phyloP scores from a whole-genome alignment of 129 eudicot species.

The Flaveria ramosissima region DNA sequence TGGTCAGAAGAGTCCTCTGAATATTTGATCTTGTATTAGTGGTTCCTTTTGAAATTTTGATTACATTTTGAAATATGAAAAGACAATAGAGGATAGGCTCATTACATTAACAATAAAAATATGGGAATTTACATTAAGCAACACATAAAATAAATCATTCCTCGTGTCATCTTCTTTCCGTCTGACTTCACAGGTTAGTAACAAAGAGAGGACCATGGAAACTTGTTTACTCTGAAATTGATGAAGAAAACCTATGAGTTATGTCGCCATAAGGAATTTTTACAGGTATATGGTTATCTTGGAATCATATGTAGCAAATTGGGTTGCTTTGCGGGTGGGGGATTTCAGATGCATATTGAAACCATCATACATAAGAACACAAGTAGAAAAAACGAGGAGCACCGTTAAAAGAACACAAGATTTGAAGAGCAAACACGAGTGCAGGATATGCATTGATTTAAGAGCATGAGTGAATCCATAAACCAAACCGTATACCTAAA shows the following conservation, averaged over 20 bases:
- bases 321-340: conserved; percentile 14
- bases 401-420: conserved; percentile 26
- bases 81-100: no score
- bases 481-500: conserved; percentile 2
- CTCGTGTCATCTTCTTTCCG: not conserved
- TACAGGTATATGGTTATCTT: not conserved
- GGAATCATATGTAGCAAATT: conserved; percentile 22
- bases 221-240: conserved; percentile 52
- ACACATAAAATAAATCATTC: not conserved
- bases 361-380: conserved; percentile 18
- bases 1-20: no score
- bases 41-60: no score
- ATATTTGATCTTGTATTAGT: no score
- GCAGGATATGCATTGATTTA: not conserved
- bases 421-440: conserved; percentile 12
- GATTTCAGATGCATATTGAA: conserved; percentile 22
- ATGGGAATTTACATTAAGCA: not conserved
- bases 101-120: no score
- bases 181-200: conserved; percentile 52
- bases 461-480: not conserved
- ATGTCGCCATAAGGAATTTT: not conserved
- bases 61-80: no score
- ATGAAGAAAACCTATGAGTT: conserved; percentile 41
- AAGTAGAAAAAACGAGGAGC: conserved; percentile 18
- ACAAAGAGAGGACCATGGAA: conserved; percentile 83